A percentile compares a stretch with the other conserved stretches of the same genome.
Conservation (phyloP, 1,139 yeast genomes). For the Hyphopichia fennica region DNA sequence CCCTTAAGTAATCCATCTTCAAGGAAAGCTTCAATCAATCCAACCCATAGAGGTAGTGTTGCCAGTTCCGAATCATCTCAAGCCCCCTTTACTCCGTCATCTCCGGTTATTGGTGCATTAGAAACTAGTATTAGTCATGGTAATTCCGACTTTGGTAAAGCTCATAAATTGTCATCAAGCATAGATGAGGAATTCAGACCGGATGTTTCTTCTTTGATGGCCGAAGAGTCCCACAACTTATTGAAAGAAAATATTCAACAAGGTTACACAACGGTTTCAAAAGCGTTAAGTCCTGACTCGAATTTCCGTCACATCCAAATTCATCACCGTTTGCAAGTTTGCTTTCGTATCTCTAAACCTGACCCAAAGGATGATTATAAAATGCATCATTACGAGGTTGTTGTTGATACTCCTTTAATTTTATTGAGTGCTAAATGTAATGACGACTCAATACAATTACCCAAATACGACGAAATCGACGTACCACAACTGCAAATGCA, state of each 20-base stretch:
- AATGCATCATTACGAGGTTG: slow-evolving; percentile 84
- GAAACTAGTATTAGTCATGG: slow-evolving; percentile 41
- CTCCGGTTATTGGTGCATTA: slow-evolving; percentile 42
- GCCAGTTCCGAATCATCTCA: slow-evolving; percentile 5
- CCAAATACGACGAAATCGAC: slow-evolving; percentile 52
- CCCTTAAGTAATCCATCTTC: slow-evolving; percentile 17
- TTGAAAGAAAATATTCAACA: slow-evolving; percentile 32
- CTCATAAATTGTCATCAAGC: slow-evolving; percentile 10
- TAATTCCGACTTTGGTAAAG: slow-evolving; percentile 14
- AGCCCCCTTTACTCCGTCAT: slow-evolving; percentile 22
- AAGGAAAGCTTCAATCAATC: slow-evolving; percentile 22
- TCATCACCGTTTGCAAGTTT: slow-evolving; percentile 74
- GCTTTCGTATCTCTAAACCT: slow-evolving; percentile 72
- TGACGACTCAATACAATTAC: slow-evolving; percentile 67
- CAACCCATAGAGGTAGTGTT: slow-evolving; percentile 8
- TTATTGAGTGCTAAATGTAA: slow-evolving; percentile 72
- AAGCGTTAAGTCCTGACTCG: slow-evolving; percentile 64
- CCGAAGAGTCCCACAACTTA: slow-evolving; percentile 21
- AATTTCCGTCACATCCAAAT: slow-evolving; percentile 70
- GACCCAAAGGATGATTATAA: slow-evolving; percentile 55
- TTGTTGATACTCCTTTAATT: slow-evolving; percentile 81
- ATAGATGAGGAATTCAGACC: slow-evolving; percentile 25
- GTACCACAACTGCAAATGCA: neutral
- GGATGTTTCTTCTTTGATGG: slow-evolving; percentile 28
- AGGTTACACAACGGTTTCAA: slow-evolving; percentile 36